A percentile compares a stretch with the other conserved stretches of the same genome.
phyloP scores from a whole-genome alignment of 2,329 filamentous ascomycete genomes.

The Alternaria brassicicola region DNA sequence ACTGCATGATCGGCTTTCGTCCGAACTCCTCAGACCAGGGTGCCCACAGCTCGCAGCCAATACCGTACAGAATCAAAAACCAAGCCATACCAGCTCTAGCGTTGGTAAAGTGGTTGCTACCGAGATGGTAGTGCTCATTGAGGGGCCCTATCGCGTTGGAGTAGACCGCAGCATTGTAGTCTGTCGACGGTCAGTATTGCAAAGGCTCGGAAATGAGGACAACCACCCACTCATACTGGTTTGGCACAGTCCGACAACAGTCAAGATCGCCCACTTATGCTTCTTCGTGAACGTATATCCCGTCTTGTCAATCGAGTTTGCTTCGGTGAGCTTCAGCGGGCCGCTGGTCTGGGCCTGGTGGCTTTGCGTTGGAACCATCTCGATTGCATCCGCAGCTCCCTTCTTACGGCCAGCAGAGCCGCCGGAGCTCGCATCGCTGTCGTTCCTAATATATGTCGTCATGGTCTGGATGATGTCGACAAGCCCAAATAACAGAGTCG shows the following conservation, averaged over 20 bases:
- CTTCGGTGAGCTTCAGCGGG: slow-evolving; percentile 24
- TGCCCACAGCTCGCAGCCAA: slow-evolving; percentile 86
- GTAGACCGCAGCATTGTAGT: slow-evolving; percentile 63
- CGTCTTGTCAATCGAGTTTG: slow-evolving; percentile 39
- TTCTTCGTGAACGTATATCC: slow-evolving; percentile 54
- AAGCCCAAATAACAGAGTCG: background rate
- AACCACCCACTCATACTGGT: slow-evolving; percentile 55
- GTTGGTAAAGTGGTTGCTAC: slow-evolving; percentile 47
- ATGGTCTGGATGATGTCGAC: slow-evolving; percentile 7
- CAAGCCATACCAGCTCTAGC: slow-evolving; percentile 69
- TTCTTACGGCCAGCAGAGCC: slow-evolving; percentile 8
- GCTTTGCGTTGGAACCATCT: slow-evolving; percentile 8
- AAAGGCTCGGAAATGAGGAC: slow-evolving; percentile 35
- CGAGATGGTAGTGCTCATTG: slow-evolving; percentile 63
- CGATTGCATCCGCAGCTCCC: slow-evolving; percentile 1
- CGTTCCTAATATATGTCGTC: slow-evolving; percentile 4
- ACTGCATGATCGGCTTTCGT: slow-evolving; percentile 74
- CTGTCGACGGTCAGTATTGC: slow-evolving; percentile 27
- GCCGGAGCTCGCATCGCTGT: slow-evolving; percentile 9
- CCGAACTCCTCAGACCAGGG: slow-evolving; percentile 81
- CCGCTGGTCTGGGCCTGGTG: background rate
- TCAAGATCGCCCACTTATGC: slow-evolving; percentile 62
- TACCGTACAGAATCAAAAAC: slow-evolving; percentile 79
- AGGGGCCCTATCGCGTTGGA: slow-evolving; percentile 59
- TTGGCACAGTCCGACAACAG: slow-evolving; percentile 61